Evolutionary conservation across 2,329 filamentous ascomycete species (phyloP), one percentile per base, ranked within the genome.

Genomic region (Fusarium tuaranense): DNA sequence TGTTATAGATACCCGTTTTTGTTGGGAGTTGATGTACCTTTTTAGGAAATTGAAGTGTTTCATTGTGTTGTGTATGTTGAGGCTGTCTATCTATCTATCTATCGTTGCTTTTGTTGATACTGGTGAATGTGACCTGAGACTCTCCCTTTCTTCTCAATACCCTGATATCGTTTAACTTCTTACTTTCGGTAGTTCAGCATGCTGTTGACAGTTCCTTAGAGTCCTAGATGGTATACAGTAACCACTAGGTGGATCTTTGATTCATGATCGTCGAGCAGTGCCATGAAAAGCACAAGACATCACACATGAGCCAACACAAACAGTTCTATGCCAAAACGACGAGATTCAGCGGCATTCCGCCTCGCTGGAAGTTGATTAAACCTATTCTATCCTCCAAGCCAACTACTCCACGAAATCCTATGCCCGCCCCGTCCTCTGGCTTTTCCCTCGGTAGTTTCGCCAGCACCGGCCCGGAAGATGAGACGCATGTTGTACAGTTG

Each of bases 401-500:
- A 34, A 34, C 25, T 64, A 46, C 62, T 58, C 62, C 61, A 30
- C 44, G 32, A 34, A 51, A 64, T 38, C 60, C 58, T 55, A 71
- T 71, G 62, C 44, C 32, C 22, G 30, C 48, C 60, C 44, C 25
- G 22, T 41, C 30, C 30, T 68, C 39, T 73, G 72, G 72, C 41
- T 74, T 73, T 70, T 67, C 69, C 61, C 48, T 59, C 48, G 39
- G 55, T 73, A 58, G 55, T 55, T 67, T 38, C 60, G 30, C 66
- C 72, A 59, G 36, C 25, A 60, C 51, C 36, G 22, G 66, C 34
- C 63, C 48, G 20, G 61, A 65, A 51, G 63, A 71, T 61, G 57
- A 53, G 48, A 51, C 64, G 65, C 72, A 77, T 73, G 71, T 74
- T 71, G 72, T 78, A 77, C 76, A 78, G 57, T 64, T 63, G 69